Evolutionary conservation across 805 yeast genomes (phyloP), one percentile per base, ranked within the genome.

Genomic region (Metschnikowia proteae): DNA sequence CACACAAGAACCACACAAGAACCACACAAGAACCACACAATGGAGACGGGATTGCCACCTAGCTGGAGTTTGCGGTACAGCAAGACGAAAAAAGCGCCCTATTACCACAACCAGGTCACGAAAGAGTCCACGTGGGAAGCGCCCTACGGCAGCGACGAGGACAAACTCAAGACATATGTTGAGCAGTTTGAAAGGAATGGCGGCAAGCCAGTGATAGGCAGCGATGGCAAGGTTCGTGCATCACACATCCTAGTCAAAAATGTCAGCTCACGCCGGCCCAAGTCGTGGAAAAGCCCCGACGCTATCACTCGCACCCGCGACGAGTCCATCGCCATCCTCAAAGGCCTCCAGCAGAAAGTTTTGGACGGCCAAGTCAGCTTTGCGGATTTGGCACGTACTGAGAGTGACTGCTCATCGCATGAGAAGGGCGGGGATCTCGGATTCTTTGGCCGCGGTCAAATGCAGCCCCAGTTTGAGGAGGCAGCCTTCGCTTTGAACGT

Each of bases 381-480:
- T 38, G 79, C 79, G 30, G 85, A 86, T 38, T 68, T 94, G 51
- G 97, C 97, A 0, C 63, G 73, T 33, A 82, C 89, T 2, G 94
- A 88, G 64, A 84, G 95, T 53, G 99, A 92, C 64, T 90, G 97
- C 66, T 80, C 87, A 13, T 85, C 95, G 8, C 95, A 86, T 60
- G 73, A 85, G 41, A 83, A 87, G 60, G 89, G 90, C 22, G 99
- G 99, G 40, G 99, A 94, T 65, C 74, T 94, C 59, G 98, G 99
- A 0, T 82, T 71, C 61, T 94, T 94, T 62, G 88, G 86, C 25
- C 82, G 77, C 52, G 97, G 97, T 35, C 90, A 85, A 59, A 94
- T 94, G 99, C 98, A 94, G 67, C 96, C 96, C 32, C 71, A 85
- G 50, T 94, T 94, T 62, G 99, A 94, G 67, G 83, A 83, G 51